Evolutionary conservation across 306 rosid species (phyloP).

Genomic region (Lathyrus aphaca): DNA sequence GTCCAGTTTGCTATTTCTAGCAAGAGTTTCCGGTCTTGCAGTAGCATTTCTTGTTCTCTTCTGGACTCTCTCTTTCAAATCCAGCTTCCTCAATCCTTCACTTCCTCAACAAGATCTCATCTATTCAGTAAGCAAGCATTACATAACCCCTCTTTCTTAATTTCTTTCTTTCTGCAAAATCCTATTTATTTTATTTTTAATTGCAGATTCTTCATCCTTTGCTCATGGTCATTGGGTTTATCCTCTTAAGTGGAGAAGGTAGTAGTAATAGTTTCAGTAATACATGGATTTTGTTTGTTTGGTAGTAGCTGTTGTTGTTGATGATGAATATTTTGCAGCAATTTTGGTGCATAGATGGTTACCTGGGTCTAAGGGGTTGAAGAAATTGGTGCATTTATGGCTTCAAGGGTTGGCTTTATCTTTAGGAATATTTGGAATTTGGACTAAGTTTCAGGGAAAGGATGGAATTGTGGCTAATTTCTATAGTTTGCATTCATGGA

Average conservation of each 20-base stretch:
- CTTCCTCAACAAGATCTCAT: slow-evolving; percentile 51
- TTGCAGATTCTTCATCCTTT: slow-evolving; percentile 88
- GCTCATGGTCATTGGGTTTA: slow-evolving; percentile 87
- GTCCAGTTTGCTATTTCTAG: slow-evolving; percentile 50
- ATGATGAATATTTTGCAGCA: slow-evolving; percentile 47
- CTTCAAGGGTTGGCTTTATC: slow-evolving; percentile 88
- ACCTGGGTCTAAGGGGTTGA: slow-evolving; percentile 72
- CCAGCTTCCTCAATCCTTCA: slow-evolving; percentile 67
- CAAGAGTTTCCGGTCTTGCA: slow-evolving; percentile 60
- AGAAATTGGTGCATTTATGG: slow-evolving; percentile 80
- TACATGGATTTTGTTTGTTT: too few relatives aligned
- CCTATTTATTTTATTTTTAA: not conserved
- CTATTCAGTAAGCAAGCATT: slow-evolving; percentile 49
- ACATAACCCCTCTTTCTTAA: not conserved
- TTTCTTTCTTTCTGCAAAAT: not conserved
- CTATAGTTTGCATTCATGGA: slow-evolving; percentile 92
- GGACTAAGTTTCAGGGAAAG: slow-evolving; percentile 75
- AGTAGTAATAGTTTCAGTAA: not conserved
- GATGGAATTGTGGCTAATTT: slow-evolving; percentile 80
- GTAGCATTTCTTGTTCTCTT: slow-evolving; percentile 64
- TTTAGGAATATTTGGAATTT: slow-evolving; percentile 79
- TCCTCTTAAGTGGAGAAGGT: slow-evolving; percentile 92
- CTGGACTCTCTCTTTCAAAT: slow-evolving; percentile 70
- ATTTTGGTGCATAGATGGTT: slow-evolving; percentile 84
- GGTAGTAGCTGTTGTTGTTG: not conserved